Percentiles rank a stretch among this genome's conserved stretches.
phyloP scores from a whole-genome alignment of 1,284 basidiomycete genomes.

The Polyporus tsugae region DNA sequence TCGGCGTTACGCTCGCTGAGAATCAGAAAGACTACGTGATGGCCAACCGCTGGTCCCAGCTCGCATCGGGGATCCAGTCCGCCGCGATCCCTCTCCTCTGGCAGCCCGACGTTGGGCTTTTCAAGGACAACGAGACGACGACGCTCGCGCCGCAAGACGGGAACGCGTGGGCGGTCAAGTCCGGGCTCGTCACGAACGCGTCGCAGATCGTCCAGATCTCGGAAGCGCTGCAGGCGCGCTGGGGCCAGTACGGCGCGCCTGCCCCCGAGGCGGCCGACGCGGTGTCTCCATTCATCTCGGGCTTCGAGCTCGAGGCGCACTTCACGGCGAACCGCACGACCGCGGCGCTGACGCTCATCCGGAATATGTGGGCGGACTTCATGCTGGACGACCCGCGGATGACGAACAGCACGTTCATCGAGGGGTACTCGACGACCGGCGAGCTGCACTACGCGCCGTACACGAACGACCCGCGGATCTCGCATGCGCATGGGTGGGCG shows the following conservation, averaged over 20 bases:
- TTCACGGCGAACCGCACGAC: slow-evolving; percentile 29
- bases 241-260: slow-evolving; percentile 30
- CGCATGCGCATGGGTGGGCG: slow-evolving; percentile 32
- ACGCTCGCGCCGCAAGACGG: slow-evolving; percentile 33
- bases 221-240: slow-evolving; percentile 24
- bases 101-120: slow-evolving; percentile 31
- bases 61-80: slow-evolving; percentile 24
- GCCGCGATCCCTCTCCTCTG: slow-evolving; percentile 29
- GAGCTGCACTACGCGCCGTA: slow-evolving; percentile 33
- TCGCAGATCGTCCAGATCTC: slow-evolving; percentile 25
- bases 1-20: slow-evolving; percentile 22
- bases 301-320: slow-evolving; percentile 33
- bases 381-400: slow-evolving; percentile 34
- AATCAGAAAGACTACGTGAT: slow-evolving; percentile 20
- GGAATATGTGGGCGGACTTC: slow-evolving; percentile 33
- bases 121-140: slow-evolving; percentile 33
- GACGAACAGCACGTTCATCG: slow-evolving; percentile 35
- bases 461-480: slow-evolving; percentile 32
- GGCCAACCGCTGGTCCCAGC: slow-evolving; percentile 12
- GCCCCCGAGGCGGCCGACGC: slow-evolving; percentile 32
- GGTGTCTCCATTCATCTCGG: slow-evolving; percentile 29
- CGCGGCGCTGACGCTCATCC: slow-evolving; percentile 29
- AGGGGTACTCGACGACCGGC: slow-evolving; percentile 30
- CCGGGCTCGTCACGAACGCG: slow-evolving; percentile 27
- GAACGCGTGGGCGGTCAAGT: slow-evolving; percentile 33